Evolutionary conservation across 2,329 filamentous ascomycete genomes (phyloP).

Genomic region (Zymoseptoria passerinii): DNA sequence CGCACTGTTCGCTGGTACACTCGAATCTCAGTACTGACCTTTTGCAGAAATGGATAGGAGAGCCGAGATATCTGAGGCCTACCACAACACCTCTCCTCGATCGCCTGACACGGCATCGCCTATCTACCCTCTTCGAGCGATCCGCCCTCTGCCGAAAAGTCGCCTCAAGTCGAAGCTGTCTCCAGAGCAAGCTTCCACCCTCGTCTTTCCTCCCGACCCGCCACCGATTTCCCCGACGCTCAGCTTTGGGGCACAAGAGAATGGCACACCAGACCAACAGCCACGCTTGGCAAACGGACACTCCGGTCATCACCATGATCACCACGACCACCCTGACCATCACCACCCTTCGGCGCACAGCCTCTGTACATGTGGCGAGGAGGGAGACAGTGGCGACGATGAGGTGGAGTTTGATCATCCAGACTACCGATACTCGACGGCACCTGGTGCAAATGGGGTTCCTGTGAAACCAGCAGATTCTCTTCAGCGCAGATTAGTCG

Average conservation of each 20-base stretch:
- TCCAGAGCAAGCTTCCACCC: constrained; percentile 71
- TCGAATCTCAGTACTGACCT: neutral
- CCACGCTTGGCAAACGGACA: constrained; percentile 21
- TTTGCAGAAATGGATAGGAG: neutral
- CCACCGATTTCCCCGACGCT: constrained; percentile 50
- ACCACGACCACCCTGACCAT: constrained; percentile 43
- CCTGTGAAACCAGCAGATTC: constrained; percentile 24
- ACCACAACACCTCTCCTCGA: constrained; percentile 14
- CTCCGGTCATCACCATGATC: constrained; percentile 11
- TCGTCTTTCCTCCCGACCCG: constrained; percentile 73
- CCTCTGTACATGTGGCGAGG: constrained; percentile 41
- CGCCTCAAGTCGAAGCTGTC: constrained; percentile 81
- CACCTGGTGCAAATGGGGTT: constrained; percentile 25
- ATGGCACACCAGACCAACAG: constrained; percentile 13
- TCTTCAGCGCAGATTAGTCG: constrained; percentile 29
- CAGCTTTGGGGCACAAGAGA: constrained; percentile 20
- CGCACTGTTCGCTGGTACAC: neutral
- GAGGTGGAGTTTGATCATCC: constrained; percentile 36
- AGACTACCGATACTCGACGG: constrained; percentile 33
- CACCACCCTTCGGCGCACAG: constrained; percentile 26
- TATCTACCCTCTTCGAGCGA: constrained; percentile 80
- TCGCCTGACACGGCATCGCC: constrained; percentile 63
- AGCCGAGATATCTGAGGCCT: neutral
- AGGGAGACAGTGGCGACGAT: constrained; percentile 56
- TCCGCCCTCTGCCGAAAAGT: constrained; percentile 83